Percentiles rank a stretch among this genome's conserved stretches.
phyloP scores from a whole-genome alignment of 2,329 filamentous ascomycete genomes.

The Aspergillus calidoustus region DNA sequence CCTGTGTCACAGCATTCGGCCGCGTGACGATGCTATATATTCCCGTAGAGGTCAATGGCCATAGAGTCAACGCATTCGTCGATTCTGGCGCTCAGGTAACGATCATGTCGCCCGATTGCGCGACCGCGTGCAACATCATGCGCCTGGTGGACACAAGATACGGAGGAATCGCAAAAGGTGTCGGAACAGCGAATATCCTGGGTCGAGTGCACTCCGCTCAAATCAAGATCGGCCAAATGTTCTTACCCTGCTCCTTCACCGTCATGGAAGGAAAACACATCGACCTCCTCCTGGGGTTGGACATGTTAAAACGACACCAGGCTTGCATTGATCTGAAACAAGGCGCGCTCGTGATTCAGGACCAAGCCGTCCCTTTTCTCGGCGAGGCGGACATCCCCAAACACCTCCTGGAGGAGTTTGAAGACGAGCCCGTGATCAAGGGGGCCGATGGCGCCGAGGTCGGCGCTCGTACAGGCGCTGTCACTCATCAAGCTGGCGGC shows the following conservation, averaged over 20 bases:
- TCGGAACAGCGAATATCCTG: conserved; percentile 92
- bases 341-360: conserved; percentile 85
- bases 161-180: conserved; percentile 87
- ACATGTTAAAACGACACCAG: conserved; percentile 97
- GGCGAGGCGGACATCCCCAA: conserved; percentile 95
- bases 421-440: conserved; percentile 79
- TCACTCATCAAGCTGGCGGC: conserved; percentile 43
- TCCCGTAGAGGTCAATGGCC: conserved; percentile 90
- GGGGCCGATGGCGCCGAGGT: conserved; percentile 90
- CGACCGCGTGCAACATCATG: conserved; percentile 93
- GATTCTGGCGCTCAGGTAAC: conserved; percentile 97
- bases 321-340: conserved; percentile 86
- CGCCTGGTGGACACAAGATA: conserved; percentile 91
- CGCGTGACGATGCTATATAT: conserved; percentile 96
- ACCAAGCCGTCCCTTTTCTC: conserved; percentile 85
- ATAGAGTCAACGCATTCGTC: conserved; percentile 92
- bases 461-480: conserved; percentile 77
- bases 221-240: conserved; percentile 87
- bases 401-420: conserved; percentile 69
- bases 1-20: conserved; percentile 72
- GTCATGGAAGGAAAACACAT: conserved; percentile 99
- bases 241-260: conserved; percentile 92
- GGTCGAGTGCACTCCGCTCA: conserved; percentile 94
- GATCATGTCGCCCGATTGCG: conserved; percentile 96
- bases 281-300: conserved; percentile 86